phyloP scores from a whole-genome alignment of 139 green algal genomes.

The Closterium sp. region DNA sequence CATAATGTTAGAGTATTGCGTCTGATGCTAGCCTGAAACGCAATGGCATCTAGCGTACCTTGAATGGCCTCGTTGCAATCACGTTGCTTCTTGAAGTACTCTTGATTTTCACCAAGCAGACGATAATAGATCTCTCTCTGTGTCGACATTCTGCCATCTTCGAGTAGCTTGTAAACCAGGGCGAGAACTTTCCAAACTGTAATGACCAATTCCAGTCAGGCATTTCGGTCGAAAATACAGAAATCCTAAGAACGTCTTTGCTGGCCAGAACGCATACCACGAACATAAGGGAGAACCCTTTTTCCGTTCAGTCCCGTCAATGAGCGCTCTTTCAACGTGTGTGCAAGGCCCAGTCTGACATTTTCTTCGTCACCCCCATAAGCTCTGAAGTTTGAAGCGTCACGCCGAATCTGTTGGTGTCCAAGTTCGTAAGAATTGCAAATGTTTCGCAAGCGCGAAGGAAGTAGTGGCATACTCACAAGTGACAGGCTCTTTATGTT shows the following conservation, averaged over 20 bases:
- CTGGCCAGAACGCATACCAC: neutral
- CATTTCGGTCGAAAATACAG: neutral
- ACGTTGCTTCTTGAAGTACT: conserved; percentile 32
- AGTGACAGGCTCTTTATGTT: neutral
- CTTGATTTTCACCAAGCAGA: conserved; percentile 13
- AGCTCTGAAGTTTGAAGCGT: neutral
- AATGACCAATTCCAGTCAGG: neutral
- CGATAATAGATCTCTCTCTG: conserved; percentile 36
- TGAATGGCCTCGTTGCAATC: conserved; percentile 34
- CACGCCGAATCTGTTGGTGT: neutral
- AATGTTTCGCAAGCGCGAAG: neutral
- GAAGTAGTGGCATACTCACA: neutral
- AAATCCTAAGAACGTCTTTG: neutral
- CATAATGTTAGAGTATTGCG: neutral
- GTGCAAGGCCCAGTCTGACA: neutral
- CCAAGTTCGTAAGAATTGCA: neutral
- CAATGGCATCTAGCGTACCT: conserved; percentile 19
- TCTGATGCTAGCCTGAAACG: neutral
- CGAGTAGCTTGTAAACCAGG: conserved; percentile 11
- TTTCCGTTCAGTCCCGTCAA: neutral
- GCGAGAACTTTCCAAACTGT: conserved; percentile 46
- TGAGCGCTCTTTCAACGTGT: neutral
- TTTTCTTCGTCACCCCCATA: neutral
- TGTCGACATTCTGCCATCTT: conserved; percentile 14
- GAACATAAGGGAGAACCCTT: neutral